Evolutionary conservation across 2,329 filamentous ascomycete genomes (phyloP).

Genomic region (Setomelanomma holmii): DNA sequence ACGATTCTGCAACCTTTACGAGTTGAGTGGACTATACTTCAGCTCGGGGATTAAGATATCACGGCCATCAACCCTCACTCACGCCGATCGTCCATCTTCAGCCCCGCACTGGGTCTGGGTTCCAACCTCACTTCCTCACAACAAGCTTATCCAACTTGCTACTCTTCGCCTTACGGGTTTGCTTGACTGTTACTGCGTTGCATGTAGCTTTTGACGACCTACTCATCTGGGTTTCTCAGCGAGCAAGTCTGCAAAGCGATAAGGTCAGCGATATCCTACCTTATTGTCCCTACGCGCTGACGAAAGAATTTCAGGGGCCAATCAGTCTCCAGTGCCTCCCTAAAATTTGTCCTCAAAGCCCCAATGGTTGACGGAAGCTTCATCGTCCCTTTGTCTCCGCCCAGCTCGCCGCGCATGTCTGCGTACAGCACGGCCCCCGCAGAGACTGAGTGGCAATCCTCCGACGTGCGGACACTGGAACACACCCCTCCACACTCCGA

Average conservation of each 20-base stretch:
- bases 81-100: constrained; percentile 42
- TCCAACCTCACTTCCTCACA: constrained; percentile 33
- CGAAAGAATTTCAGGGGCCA: constrained; percentile 1
- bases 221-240: too few relatives aligned
- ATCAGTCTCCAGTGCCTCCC: constrained; percentile 23
- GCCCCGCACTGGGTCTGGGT: constrained; percentile 40
- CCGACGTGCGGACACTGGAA: constrained; percentile 46
- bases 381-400: constrained; percentile 57
- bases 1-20: constrained; percentile 36
- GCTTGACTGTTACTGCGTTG: too few relatives aligned
- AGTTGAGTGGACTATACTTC: constrained; percentile 29
- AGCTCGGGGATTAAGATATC: constrained; percentile 31
- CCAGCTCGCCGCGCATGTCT: constrained; percentile 60
- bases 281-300: constrained; percentile 19
- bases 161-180: too few relatives aligned
- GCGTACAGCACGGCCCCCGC: constrained; percentile 52
- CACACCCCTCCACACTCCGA: constrained; percentile 43
- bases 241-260: constrained; percentile 22
- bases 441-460: constrained; percentile 54
- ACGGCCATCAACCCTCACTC: constrained; percentile 23
- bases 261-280: constrained; percentile 14
- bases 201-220: too few relatives aligned
- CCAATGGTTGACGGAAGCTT: constrained; percentile 55
- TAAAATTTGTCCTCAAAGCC: constrained; percentile 33
- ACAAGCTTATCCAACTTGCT: constrained; percentile 34